Evolutionary conservation across 179 eudicot species (phyloP), one percentile per base, ranked within the genome.

Genomic region (Pouteria campechiana): DNA sequence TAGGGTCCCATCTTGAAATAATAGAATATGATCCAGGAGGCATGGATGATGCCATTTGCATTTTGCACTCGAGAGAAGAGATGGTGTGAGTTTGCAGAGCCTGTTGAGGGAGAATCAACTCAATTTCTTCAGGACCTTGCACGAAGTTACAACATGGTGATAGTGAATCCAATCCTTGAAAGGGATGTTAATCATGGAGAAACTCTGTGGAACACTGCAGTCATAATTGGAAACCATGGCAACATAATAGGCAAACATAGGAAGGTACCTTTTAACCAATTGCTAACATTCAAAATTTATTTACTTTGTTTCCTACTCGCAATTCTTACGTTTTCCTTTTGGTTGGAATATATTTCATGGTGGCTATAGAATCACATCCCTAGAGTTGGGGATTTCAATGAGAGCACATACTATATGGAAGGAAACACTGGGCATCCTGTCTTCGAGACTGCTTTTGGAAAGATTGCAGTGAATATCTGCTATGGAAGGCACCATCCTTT

Each of bases 41-140:
- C 94, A 44, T 90, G 98, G 98, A 86, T 65, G 31, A 86, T 90
- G 98, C 98, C 98, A 32, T 90, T 90, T 68, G 98, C 90, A 50
- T 81, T 90, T 61, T 90, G 98, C 55, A 90, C 98, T 29, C 79
- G 95, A 18, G 98, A 90, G 67, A 90, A 90, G 61, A 76, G 76
- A 46, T 85, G 95, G 95, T 85, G 95, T 61, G 98, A 90, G 64
- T 90, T 90, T 40, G 93, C 95, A 4, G 98, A 90, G 81, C 76
- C 93, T 7, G 52, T 65, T 37, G 77, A 90, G 58, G 98, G 98
- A 29, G 98, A 86, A 53, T 90, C 98, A 30, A 90, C 94, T 22
- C 75, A 70, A 31, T 79, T 86, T 60, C 70, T 90, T 45, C 95
- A 70, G 58, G 76, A 63, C 14, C 55, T 85, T 72, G 93, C 98